These are phyloP conservation scores for Quercus wislizeni DNA, from an alignment of 306 rosid genomes.

Conservation along the genomic window DNA sequence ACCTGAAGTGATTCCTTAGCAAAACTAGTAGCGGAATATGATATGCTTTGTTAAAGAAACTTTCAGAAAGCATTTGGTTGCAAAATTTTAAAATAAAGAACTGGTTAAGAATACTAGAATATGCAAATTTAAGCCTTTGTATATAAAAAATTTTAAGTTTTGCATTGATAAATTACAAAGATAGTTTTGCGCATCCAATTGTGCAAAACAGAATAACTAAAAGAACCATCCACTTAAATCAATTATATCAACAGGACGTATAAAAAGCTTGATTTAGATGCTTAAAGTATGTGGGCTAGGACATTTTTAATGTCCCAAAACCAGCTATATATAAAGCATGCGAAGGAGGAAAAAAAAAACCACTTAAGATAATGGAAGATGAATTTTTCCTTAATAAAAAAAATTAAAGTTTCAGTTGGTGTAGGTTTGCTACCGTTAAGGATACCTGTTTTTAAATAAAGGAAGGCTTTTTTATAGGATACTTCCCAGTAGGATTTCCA, in stretches of 20 bases:
- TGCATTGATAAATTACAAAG: conserved; percentile 21
- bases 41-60: background rate
- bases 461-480: conserved; percentile 24
- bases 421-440: conserved; percentile 59
- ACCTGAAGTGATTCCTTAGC: background rate
- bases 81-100: background rate
- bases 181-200: conserved; percentile 25
- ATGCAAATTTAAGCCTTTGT: background rate
- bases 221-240: conserved; percentile 23
- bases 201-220: conserved; percentile 20
- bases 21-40: background rate
- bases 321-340: conserved; percentile 25
- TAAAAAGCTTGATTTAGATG: conserved; percentile 36
- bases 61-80: background rate
- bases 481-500: conserved; percentile 46
- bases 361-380: conserved; percentile 14
- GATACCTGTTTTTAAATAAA: conserved; percentile 44
- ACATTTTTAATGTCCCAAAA: conserved; percentile 26
- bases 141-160: background rate
- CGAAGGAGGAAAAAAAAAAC: conserved; percentile 1
- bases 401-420: conserved; percentile 15
- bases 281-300: conserved; percentile 53
- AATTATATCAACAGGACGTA: conserved; percentile 5
- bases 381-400: conserved; percentile 6
- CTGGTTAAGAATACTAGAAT: background rate